A percentile compares a stretch with the other conserved stretches of the same genome.
Evolutionary conservation across 768 basidiomycete species (phyloP).

Genomic region (Boletus sensibilis): DNA sequence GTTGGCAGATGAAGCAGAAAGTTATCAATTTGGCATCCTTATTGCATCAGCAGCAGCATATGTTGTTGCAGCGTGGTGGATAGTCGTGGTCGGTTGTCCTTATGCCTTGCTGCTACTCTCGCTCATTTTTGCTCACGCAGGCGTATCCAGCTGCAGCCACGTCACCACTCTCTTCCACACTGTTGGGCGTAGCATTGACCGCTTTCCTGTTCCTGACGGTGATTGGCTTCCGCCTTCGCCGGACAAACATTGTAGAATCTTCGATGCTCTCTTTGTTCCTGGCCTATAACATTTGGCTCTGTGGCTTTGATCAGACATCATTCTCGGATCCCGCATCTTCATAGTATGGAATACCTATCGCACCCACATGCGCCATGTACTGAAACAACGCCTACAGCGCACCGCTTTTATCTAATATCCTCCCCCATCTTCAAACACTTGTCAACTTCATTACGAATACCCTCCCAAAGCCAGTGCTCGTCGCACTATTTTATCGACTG

Average conservation of each 20-base stretch:
- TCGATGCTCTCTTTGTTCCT: conserved; percentile 84
- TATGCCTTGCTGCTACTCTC: background rate
- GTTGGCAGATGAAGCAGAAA: conserved; percentile 69
- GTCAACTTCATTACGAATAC: conserved; percentile 83
- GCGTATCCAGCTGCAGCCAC: conserved; percentile 81
- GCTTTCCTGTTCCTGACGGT: conserved; percentile 87
- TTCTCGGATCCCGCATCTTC: conserved; percentile 72
- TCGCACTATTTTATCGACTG: conserved; percentile 79
- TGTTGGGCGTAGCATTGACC: conserved; percentile 85
- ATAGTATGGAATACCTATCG: conserved; percentile 52
- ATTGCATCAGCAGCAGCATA: conserved; percentile 77
- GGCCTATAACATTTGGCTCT: conserved; percentile 89
- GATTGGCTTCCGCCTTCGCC: conserved; percentile 84
- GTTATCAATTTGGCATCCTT: conserved; percentile 73
- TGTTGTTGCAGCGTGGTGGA: conserved; percentile 84
- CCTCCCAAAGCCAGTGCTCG: conserved; percentile 78
- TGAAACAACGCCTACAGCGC: conserved; percentile 43
- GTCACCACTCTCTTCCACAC: conserved; percentile 83
- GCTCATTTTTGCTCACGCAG: conserved; percentile 36
- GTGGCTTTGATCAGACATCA: conserved; percentile 74
- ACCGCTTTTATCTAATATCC: conserved; percentile 73
- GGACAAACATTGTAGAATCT: conserved; percentile 93
- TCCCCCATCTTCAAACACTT: conserved; percentile 77
- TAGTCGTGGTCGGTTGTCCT: conserved; percentile 61
- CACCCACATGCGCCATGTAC: background rate